Percentiles rank a stretch among this genome's conserved stretches.
Conservation (phyloP, 352 stramenopile genomes). For the Phytophthora hybrid region DNA sequence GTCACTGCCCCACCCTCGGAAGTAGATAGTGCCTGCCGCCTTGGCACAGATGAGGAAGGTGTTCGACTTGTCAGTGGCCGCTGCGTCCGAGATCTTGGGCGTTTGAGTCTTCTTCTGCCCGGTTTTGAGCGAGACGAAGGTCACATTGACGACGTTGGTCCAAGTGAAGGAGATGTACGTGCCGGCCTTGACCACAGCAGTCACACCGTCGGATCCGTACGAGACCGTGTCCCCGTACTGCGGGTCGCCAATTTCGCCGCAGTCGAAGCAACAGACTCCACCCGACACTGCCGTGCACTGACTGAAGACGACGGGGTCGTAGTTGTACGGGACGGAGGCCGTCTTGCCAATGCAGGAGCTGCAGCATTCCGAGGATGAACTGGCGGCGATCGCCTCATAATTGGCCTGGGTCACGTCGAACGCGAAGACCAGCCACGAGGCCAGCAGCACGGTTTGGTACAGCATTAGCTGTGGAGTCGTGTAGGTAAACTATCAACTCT, state of each 20-base stretch:
- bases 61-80: slow-evolving; percentile 43
- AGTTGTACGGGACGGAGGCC: slow-evolving; percentile 59
- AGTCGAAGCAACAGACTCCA: slow-evolving; percentile 81
- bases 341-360: slow-evolving; percentile 76
- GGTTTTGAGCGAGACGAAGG: slow-evolving; percentile 62
- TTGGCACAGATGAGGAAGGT: slow-evolving; percentile 73
- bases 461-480: slow-evolving; percentile 16
- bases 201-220: slow-evolving; percentile 55
- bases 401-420: slow-evolving; percentile 16
- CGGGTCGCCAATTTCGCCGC: slow-evolving; percentile 49
- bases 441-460: slow-evolving; percentile 6
- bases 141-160: slow-evolving; percentile 61
- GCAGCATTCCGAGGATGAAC: slow-evolving; percentile 52
- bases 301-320: slow-evolving; percentile 69
- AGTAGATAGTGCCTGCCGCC: slow-evolving; percentile 56
- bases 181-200: slow-evolving; percentile 56
- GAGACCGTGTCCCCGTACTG: slow-evolving; percentile 42
- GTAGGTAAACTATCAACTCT: slow-evolving; percentile 1
- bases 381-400: slow-evolving; percentile 16
- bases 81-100: slow-evolving; percentile 43
- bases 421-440: slow-evolving; percentile 7
- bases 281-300: slow-evolving; percentile 55
- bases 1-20: slow-evolving; percentile 68
- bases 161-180: slow-evolving; percentile 67
- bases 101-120: slow-evolving; percentile 80